These are phyloP conservation scores for Dendrobium chrysotoxum DNA, from an alignment of 106 monocot species.

Conservation along the genomic window DNA sequence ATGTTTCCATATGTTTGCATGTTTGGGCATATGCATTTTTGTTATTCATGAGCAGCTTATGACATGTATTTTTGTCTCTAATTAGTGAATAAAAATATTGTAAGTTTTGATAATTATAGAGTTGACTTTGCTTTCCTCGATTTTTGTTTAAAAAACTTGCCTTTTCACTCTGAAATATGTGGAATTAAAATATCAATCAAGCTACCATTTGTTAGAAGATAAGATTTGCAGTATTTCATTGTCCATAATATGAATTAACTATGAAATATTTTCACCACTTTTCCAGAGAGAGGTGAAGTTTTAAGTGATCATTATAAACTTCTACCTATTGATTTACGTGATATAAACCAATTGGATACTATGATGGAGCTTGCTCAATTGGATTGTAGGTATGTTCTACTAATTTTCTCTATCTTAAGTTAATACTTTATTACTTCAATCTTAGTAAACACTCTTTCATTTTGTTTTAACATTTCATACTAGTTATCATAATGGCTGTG, in stretches of 20 bases:
- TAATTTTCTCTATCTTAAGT: background rate
- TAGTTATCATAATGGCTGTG: background rate
- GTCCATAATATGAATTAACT: background rate
- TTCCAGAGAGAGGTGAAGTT: constrained; percentile 86
- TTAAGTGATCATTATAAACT: constrained; percentile 70
- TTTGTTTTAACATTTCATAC: background rate
- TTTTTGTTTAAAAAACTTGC: background rate
- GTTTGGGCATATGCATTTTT: background rate
- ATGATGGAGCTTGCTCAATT: constrained; percentile 48
- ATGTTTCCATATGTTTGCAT: background rate
- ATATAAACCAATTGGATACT: constrained; percentile 48
- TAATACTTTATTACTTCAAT: background rate
- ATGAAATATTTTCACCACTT: constrained; percentile 6
- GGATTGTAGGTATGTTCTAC: constrained; percentile 59
- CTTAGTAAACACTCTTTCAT: background rate
- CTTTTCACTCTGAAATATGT: background rate
- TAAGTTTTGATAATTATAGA: background rate
- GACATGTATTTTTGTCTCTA: background rate
- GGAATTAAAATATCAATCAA: background rate
- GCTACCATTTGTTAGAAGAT: background rate
- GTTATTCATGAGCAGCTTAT: background rate
- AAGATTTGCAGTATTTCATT: background rate
- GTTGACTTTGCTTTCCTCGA: background rate
- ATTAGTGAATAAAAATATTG: background rate
- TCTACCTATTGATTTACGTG: constrained; percentile 80